Conservation (phyloP, 163 green algal species). For the Volvox carteri region DNA sequence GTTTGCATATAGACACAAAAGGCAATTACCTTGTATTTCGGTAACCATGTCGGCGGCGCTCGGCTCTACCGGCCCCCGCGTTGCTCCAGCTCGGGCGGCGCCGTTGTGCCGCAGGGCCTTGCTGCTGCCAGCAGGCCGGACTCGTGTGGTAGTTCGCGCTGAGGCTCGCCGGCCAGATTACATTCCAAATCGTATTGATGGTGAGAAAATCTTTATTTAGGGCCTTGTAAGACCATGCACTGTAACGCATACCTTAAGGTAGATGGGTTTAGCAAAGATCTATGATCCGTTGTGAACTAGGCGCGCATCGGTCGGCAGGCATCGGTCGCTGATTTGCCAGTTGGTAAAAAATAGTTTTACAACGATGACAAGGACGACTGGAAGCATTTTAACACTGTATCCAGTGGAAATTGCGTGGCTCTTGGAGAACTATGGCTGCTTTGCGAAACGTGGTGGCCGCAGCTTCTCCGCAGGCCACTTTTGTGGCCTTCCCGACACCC, state of each 20-base stretch:
- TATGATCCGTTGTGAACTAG: not conserved
- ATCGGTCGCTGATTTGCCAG: not conserved
- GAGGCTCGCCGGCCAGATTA: constrained; percentile 78
- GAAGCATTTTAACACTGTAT: too few relatives aligned
- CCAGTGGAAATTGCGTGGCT: too few relatives aligned
- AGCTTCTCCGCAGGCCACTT: too few relatives aligned
- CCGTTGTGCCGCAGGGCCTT: constrained; percentile 3
- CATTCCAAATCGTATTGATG: constrained; percentile 90
- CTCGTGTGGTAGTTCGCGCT: constrained; percentile 22
- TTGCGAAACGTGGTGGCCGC: too few relatives aligned
- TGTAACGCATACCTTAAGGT: too few relatives aligned
- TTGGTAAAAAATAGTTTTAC: not conserved
- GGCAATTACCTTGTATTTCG: not conserved
- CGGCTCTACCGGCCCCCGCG: constrained; percentile 22
- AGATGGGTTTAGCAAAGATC: not conserved
- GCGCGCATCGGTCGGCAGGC: not conserved
- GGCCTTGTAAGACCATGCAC: too few relatives aligned
- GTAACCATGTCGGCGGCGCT: constrained; percentile 41
- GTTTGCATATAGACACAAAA: not conserved
- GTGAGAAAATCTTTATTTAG: not conserved
- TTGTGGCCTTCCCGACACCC: too few relatives aligned
- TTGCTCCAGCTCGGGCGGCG: constrained; percentile 24
- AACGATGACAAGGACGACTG: too few relatives aligned
- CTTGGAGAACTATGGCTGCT: too few relatives aligned
- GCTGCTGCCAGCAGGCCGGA: constrained; percentile 14